Percentiles rank a stretch among this genome's conserved stretches.
Conservation (phyloP, 2,329 filamentous ascomycete species). For the Paracamarosporium sp. region DNA sequence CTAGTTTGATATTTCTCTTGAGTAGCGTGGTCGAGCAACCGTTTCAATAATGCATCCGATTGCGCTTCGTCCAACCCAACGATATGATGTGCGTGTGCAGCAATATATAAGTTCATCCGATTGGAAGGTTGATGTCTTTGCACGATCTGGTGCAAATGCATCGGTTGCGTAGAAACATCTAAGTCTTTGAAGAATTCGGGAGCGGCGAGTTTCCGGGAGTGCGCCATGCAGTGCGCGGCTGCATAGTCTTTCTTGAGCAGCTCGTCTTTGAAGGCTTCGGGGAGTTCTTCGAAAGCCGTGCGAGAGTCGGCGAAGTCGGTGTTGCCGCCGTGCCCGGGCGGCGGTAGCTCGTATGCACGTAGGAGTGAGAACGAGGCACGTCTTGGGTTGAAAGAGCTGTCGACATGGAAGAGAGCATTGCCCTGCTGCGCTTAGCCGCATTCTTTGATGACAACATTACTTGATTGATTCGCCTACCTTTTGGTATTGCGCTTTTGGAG, state of each 20-base stretch:
- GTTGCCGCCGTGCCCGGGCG: conserved; percentile 26
- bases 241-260: conserved; percentile 22
- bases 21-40: conserved; percentile 55
- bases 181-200: conserved; percentile 57
- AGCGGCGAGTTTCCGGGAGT: conserved; percentile 59
- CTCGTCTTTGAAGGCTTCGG: conserved; percentile 25
- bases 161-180: conserved; percentile 45
- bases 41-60: conserved; percentile 43
- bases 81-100: conserved; percentile 49
- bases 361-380: conserved; percentile 27
- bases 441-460: neutral
- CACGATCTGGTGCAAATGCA: conserved; percentile 55
- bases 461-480: conserved; percentile 30
- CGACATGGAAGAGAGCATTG: conserved; percentile 30
- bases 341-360: conserved; percentile 25
- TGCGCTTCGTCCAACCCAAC: conserved; percentile 46
- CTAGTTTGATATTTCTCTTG: conserved; percentile 55
- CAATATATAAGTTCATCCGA: conserved; percentile 61
- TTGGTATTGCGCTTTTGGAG: conserved; percentile 38
- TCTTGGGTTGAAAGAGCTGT: conserved; percentile 29
- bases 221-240: conserved; percentile 50
- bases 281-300: conserved; percentile 39
- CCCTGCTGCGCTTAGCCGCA: conserved; percentile 32
- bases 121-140: conserved; percentile 61
- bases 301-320: conserved; percentile 31